A percentile compares a stretch with the other conserved stretches of the same genome.
Evolutionary conservation across 441 rosid species (phyloP).

Genomic region (Theobroma grandiflorum): DNA sequence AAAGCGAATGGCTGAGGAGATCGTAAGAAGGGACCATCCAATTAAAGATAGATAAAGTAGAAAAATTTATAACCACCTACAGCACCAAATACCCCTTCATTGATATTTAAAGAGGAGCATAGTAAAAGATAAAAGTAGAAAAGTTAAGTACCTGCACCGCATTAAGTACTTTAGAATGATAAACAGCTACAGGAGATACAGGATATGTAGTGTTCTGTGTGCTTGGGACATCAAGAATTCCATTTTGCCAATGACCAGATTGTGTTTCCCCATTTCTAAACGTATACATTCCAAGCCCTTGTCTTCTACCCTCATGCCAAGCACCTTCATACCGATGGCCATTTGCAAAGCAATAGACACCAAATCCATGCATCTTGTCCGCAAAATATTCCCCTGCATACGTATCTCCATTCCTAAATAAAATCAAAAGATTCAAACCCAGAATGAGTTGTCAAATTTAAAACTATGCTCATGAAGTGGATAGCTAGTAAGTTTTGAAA

Average conservation of each 20-base stretch:
- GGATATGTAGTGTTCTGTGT: slow-evolving; percentile 63
- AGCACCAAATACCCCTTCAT: not conserved
- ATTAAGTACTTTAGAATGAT: slow-evolving; percentile 87
- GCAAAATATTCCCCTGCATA: slow-evolving; percentile 94
- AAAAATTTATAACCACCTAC: not conserved
- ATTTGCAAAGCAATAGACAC: slow-evolving; percentile 70
- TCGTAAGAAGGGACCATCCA: not conserved
- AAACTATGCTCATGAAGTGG: not conserved
- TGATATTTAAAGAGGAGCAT: not conserved
- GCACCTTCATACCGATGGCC: slow-evolving; percentile 80
- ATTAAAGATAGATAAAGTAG: not conserved
- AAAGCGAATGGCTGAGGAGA: not conserved
- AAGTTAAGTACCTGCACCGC: slow-evolving; percentile 69
- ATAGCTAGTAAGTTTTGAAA: not conserved
- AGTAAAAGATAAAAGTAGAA: not conserved
- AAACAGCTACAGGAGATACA: slow-evolving; percentile 73
- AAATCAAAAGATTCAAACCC: not conserved
- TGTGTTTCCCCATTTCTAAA: slow-evolving; percentile 89
- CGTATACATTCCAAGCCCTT: slow-evolving; percentile 92
- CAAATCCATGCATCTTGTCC: slow-evolving; percentile 81
- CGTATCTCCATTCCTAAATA: slow-evolving; percentile 78
- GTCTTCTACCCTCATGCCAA: slow-evolving; percentile 92
- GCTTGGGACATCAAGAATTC: slow-evolving; percentile 75
- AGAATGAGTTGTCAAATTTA: not conserved
- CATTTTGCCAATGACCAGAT: slow-evolving; percentile 95